These are phyloP conservation scores for Magnaporthales sp. DNA, from an alignment of 2,329 filamentous ascomycete species.

Conservation along the genomic window DNA sequence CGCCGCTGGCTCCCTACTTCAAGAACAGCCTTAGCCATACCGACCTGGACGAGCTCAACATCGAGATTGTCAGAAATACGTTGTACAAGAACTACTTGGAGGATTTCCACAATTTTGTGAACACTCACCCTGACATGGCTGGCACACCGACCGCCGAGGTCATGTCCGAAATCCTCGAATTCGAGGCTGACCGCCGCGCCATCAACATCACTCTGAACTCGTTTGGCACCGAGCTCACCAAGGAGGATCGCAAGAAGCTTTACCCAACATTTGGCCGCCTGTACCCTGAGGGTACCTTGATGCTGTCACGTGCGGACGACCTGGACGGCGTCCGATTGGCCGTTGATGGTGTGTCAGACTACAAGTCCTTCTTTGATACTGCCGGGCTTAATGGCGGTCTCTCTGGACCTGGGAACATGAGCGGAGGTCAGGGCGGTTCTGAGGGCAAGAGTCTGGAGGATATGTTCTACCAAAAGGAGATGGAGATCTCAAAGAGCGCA, in stretches of 20 bases:
- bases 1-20: conserved; percentile 91
- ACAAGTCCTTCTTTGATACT: conserved; percentile 93
- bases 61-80: conserved; percentile 97
- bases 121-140: conserved; percentile 74
- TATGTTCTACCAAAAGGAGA: conserved; percentile 98
- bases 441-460: conserved; percentile 91
- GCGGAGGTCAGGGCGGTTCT: conserved; percentile 58
- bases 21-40: conserved; percentile 94
- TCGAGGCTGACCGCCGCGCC: conserved; percentile 90
- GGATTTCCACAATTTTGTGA: conserved; percentile 93
- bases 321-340: conserved; percentile 88
- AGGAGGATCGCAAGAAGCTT: conserved; percentile 89
- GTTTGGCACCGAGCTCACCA: conserved; percentile 91
- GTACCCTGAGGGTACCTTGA: conserved; percentile 88
- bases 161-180: conserved; percentile 93
- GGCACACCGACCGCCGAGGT: conserved; percentile 87
- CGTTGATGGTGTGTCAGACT: conserved; percentile 87
- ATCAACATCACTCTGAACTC: conserved; percentile 99
- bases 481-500: conserved; percentile 92
- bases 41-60: conserved; percentile 96
- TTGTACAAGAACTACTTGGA: conserved; percentile 99
- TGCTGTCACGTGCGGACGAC: conserved; percentile 92
- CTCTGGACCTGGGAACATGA: conserved; percentile 74
- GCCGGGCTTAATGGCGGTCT: conserved; percentile 67
- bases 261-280: conserved; percentile 88